A percentile compares a stretch with the other conserved stretches of the same genome.
phyloP scores from a whole-genome alignment of 805 yeast genomes.

The Myxozyma udenii region DNA sequence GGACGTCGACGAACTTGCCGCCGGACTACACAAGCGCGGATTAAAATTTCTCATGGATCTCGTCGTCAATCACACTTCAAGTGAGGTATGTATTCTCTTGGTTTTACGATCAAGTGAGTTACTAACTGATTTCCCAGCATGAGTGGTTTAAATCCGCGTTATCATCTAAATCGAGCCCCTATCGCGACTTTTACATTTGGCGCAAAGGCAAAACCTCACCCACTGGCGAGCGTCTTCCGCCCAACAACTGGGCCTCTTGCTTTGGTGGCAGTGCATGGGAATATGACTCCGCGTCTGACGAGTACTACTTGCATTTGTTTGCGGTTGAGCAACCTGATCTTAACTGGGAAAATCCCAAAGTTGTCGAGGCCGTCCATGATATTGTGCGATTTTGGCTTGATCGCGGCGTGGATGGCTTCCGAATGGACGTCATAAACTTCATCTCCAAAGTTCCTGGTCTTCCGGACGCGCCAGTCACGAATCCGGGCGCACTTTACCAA shows the following conservation, averaged over 20 bases:
- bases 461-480: conserved; percentile 50
- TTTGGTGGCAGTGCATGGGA: conserved; percentile 53
- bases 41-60: conserved; percentile 54
- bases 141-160: conserved; percentile 58
- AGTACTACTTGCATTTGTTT: conserved; percentile 55
- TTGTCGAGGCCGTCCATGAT: conserved; percentile 44
- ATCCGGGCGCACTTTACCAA: conserved; percentile 41
- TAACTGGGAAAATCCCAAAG: conserved; percentile 56
- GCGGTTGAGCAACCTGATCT: conserved; percentile 59
- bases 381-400: conserved; percentile 56
- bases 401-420: conserved; percentile 57
- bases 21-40: conserved; percentile 50
- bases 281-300: conserved; percentile 52
- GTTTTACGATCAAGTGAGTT: not conserved
- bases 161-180: conserved; percentile 50
- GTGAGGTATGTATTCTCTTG: conserved; percentile 16
- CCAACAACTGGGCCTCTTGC: conserved; percentile 55
- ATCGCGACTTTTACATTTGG: conserved; percentile 65
- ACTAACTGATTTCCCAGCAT: conserved; percentile 43
- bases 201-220: conserved; percentile 45
- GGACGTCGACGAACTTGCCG: conserved; percentile 43
- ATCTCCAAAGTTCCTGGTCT: conserved; percentile 49
- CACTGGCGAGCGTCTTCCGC: conserved; percentile 53
- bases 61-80: conserved; percentile 59
- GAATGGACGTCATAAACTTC: conserved; percentile 56